These are phyloP conservation scores for Trypethelium eluteriae DNA, from an alignment of 495 filamentous ascomycete genomes.

Conservation along the genomic window DNA sequence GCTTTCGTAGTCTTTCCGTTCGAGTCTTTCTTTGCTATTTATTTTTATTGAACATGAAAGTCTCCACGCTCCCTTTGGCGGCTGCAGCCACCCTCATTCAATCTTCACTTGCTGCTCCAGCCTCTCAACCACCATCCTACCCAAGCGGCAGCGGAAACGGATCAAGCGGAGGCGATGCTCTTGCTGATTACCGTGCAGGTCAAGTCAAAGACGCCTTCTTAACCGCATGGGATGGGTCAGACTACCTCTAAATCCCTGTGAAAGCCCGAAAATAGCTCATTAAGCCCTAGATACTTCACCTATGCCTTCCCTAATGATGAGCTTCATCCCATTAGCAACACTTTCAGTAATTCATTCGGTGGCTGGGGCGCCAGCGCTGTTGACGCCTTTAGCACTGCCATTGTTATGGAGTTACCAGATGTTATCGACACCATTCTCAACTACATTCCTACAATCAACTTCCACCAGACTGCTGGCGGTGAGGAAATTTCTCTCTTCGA, in stretches of 20 bases:
- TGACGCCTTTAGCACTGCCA: slow-evolving; percentile 73
- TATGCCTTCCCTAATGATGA: slow-evolving; percentile 78
- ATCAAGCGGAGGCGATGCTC: not conserved
- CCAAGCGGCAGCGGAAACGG: not conserved
- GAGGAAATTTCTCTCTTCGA: slow-evolving; percentile 69
- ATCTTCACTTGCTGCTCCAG: slow-evolving; percentile 1
- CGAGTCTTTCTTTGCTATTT: not conserved
- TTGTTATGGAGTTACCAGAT: slow-evolving; percentile 64
- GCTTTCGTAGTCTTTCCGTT: not conserved
- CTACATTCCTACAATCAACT: slow-evolving; percentile 62
- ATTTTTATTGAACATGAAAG: slow-evolving; percentile 1
- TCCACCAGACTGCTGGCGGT: slow-evolving; percentile 41
- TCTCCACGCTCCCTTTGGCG: not conserved
- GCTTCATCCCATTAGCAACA: slow-evolving; percentile 59
- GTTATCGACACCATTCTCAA: slow-evolving; percentile 63
- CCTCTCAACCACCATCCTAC: not conserved
- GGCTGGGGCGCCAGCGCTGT: slow-evolving; percentile 82
- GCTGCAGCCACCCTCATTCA: not conserved
- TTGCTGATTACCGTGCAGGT: slow-evolving; percentile 1
- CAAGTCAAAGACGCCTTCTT: slow-evolving; percentile 16
- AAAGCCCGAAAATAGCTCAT: not conserved
- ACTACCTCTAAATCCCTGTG: not conserved
- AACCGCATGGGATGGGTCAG: slow-evolving; percentile 19
- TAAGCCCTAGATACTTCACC: slow-evolving; percentile 49
- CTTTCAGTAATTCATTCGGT: slow-evolving; percentile 65